A percentile compares a stretch with the other conserved stretches of the same genome.
These are phyloP conservation scores for Talaromyces liani DNA, from an alignment of 495 filamentous ascomycete genomes.

Conservation along the genomic window DNA sequence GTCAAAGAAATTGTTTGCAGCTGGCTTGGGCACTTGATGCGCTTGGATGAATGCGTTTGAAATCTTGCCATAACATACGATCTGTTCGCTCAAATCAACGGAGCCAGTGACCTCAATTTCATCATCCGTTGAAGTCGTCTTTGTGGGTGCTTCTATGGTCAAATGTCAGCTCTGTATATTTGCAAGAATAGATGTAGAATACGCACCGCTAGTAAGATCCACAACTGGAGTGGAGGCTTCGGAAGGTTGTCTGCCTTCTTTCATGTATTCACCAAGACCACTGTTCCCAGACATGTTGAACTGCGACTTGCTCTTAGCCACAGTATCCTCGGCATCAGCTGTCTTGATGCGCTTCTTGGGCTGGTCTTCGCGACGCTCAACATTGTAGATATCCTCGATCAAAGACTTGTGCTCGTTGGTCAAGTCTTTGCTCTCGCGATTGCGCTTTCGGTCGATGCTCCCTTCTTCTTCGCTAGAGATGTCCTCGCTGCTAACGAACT, in stretches of 20 bases:
- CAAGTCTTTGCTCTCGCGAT: conserved; percentile 19
- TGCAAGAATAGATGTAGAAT: neutral
- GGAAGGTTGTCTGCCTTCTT: conserved; percentile 37
- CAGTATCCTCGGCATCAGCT: conserved; percentile 28
- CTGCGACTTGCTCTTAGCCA: conserved; percentile 24
- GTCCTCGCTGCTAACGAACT: conserved; percentile 6
- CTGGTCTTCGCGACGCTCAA: conserved; percentile 52
- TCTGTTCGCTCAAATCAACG: conserved; percentile 40
- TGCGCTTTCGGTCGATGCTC: conserved; percentile 23
- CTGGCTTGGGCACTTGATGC: conserved; percentile 57
- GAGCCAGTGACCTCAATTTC: conserved; percentile 38
- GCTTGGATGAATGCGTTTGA: conserved; percentile 62
- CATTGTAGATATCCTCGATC: conserved; percentile 66
- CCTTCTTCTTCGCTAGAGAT: conserved; percentile 15
- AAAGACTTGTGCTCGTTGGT: conserved; percentile 23
- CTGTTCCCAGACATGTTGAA: conserved; percentile 41
- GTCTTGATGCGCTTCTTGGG: conserved; percentile 53
- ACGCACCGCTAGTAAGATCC: conserved; percentile 54
- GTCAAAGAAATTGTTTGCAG: conserved; percentile 39
- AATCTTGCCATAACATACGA: conserved; percentile 82
- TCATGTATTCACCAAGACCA: conserved; percentile 58
- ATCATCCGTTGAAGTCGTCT: conserved; percentile 19
- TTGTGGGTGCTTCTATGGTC: neutral
- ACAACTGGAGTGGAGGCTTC: conserved; percentile 29
- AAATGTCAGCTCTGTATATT: neutral